Evolutionary conservation across 2,329 filamentous ascomycete genomes (phyloP), one percentile per base, ranked within the genome.

Genomic region (Trichoderma atrobrunneum): DNA sequence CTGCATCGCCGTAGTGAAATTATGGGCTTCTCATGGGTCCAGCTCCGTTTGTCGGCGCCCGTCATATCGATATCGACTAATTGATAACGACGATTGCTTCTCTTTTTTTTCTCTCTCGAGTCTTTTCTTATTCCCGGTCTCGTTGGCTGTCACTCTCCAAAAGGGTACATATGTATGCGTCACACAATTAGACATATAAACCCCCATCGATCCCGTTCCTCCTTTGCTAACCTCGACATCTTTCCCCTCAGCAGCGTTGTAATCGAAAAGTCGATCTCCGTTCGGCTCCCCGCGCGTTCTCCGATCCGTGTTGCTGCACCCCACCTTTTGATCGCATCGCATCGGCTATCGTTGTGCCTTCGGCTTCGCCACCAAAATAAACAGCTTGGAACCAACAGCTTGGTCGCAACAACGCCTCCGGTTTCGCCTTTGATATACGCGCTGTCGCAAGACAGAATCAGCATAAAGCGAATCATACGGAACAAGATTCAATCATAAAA

Each of bases 231-330:
- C 14, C 24, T n/a, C 24, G 28, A 66, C 54, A 26, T 61, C 3
- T 7, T 16, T 18, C 14, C 39, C 43, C 59, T 39, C 59, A 43
- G 34, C 48, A 48, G 43, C 21, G 48, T 57, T 18, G 28, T 26
- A 68, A 24, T 66, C 48, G 28, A 18, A 57, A 28, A 62, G 57
- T 65, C 69, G 69, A 65, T 71, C 69, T 71, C 69, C 69, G 69
- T 65, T 71, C 69, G 69, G 69, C 59, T 57, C 66, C 66, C 69
- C 69, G 59, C 69, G 69, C 69, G 43, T 71, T 71, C 69, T 71
- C 69, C 69, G 69, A 71, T 59, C 54, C 48, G 21, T 59, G 36
- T 34, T 48, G 43, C 69, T 71, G 51, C 69, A 71, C 61, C 51
- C 69, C 69, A 71, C 69, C 69, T 59, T 43, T 43, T 21, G 26